These are phyloP conservation scores for Cyanidioschyzon merolae DNA, from an alignment of 23 red algal genomes.

Conservation along the genomic window DNA sequence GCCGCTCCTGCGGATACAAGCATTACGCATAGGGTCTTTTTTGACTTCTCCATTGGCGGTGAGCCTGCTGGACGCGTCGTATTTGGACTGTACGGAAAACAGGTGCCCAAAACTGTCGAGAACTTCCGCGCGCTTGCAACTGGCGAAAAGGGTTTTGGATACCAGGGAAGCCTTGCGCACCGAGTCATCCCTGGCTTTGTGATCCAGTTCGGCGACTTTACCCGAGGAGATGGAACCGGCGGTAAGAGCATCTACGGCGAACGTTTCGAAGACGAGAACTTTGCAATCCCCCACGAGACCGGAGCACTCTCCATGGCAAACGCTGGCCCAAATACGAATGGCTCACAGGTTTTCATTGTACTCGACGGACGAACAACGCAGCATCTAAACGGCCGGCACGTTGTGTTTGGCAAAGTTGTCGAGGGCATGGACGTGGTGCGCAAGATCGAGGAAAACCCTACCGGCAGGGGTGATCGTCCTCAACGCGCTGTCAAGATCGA, in stretches of 20 bases:
- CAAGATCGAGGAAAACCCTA: constrained; percentile 45
- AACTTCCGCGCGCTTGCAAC: constrained; percentile 96
- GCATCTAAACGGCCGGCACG: constrained; percentile 56
- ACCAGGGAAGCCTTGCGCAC: constrained; percentile 46
- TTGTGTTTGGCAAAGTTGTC: constrained; percentile 81
- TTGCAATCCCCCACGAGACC: constrained; percentile 57
- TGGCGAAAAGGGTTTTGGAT: constrained; percentile 89
- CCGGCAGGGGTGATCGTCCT: neutral
- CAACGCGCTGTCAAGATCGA: neutral
- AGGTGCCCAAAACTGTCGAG: constrained; percentile 83
- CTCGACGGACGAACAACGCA: neutral
- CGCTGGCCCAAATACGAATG: constrained; percentile 77
- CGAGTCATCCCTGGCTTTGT: constrained; percentile 84
- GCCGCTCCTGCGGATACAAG: constrained; percentile 23
- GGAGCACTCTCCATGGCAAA: constrained; percentile 96
- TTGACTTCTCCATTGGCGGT: constrained; percentile 87
- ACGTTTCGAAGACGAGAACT: constrained; percentile 97
- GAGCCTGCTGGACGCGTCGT: constrained; percentile 54
- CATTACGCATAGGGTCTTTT: constrained; percentile 66
- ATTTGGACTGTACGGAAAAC: constrained; percentile 73
- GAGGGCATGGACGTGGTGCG: constrained; percentile 81
- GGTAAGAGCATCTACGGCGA: constrained; percentile 94
- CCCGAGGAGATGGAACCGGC: constrained; percentile 71
- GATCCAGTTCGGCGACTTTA: constrained; percentile 87
- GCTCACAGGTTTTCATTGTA: constrained; percentile 89